Conservation (phyloP, 1,139 yeast species). For the Hyphopichia pseudoburtonii region DNA sequence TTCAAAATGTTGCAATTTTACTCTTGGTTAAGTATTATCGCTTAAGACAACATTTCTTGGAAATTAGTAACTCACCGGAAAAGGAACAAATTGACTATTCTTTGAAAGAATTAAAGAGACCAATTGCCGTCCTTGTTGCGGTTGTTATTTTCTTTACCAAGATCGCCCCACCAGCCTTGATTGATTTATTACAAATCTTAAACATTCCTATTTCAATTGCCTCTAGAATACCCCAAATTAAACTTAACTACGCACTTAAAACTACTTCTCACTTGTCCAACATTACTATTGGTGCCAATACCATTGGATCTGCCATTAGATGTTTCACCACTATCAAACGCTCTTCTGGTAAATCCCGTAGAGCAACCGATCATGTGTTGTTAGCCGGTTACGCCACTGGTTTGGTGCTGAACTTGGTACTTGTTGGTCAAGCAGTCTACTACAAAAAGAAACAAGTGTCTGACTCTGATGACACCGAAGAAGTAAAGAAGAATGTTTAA, state of each 20-base stretch:
- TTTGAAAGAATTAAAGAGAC: constrained; percentile 22
- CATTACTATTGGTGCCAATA: constrained; percentile 55
- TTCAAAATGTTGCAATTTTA: constrained; percentile 41
- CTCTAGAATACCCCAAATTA: constrained; percentile 59
- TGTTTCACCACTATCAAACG: constrained; percentile 52
- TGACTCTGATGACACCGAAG: not conserved
- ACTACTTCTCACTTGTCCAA: constrained; percentile 57
- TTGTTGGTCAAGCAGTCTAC: constrained; percentile 34
- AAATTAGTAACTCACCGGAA: constrained; percentile 13
- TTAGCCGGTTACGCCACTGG: constrained; percentile 38
- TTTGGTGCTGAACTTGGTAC: constrained; percentile 29
- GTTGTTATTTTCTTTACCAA: constrained; percentile 29
- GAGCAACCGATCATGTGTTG: constrained; percentile 26
- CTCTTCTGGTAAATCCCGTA: constrained; percentile 11
- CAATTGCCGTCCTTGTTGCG: constrained; percentile 29
- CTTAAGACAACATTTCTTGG: constrained; percentile 18
- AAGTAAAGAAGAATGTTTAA: not conserved
- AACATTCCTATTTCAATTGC: constrained; percentile 54
- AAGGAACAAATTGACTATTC: constrained; percentile 19
- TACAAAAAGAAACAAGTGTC: constrained; percentile 15
- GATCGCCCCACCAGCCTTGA: constrained; percentile 30
- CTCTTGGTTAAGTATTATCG: constrained; percentile 39
- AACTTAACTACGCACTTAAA: constrained; percentile 43
- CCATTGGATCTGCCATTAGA: constrained; percentile 54
- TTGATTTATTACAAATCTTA: constrained; percentile 44